These are phyloP conservation scores for Saccharomycopsis olivae DNA, from an alignment of 805 yeast species.

Conservation along the genomic window DNA sequence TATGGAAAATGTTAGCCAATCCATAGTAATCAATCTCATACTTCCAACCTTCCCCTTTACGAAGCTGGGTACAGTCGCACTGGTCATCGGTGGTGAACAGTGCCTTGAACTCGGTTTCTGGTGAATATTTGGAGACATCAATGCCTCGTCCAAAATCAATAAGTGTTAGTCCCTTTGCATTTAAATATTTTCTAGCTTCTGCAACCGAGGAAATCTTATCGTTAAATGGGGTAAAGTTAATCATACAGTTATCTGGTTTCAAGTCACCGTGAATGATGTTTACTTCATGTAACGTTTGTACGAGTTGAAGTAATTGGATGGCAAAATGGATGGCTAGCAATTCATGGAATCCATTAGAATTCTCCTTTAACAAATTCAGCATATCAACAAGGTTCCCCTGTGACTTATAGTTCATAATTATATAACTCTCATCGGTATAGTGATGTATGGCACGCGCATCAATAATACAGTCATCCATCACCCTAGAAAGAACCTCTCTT, in stretches of 20 bases:
- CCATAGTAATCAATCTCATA: conserved; percentile 82
- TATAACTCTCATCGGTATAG: conserved; percentile 58
- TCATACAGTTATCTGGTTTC: conserved; percentile 80
- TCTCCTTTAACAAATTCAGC: conserved; percentile 37
- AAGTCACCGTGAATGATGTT: conserved; percentile 78
- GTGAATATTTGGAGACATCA: too few relatives aligned
- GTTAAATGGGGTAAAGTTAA: conserved; percentile 32
- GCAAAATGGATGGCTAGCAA: conserved; percentile 50
- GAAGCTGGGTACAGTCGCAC: conserved; percentile 68
- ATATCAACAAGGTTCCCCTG: conserved; percentile 72
- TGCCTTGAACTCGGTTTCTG: too few relatives aligned
- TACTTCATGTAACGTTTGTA: conserved; percentile 50
- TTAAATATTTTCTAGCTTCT: conserved; percentile 36
- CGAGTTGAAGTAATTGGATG: conserved; percentile 47
- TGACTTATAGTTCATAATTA: conserved; percentile 49
- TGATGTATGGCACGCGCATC: conserved; percentile 40
- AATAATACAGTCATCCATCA: conserved; percentile 31
- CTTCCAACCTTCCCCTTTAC: conserved; percentile 51
- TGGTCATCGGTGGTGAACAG: conserved; percentile 40
- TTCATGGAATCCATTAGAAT: conserved; percentile 41
- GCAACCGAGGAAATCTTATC: conserved; percentile 6
- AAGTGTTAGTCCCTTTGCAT: conserved; percentile 42
- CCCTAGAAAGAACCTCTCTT: neutral
- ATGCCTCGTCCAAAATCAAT: conserved; percentile 80
- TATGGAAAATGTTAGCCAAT: conserved; percentile 62